phyloP scores from a whole-genome alignment of 2,329 filamentous ascomycete genomes.

The Stemphylium lycopersici region DNA sequence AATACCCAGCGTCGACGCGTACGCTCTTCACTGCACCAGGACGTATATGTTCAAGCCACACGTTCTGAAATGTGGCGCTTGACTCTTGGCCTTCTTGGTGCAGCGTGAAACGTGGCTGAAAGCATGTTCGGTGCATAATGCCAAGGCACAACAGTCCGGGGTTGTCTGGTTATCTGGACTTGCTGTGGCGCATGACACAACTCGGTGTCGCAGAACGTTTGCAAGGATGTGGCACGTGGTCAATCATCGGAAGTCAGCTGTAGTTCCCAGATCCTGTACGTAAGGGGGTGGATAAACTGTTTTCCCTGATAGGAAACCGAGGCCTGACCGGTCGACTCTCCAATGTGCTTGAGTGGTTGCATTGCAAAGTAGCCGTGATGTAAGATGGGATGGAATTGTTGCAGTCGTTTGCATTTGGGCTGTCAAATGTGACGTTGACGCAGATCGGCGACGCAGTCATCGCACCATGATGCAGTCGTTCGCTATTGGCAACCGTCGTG shows the following conservation, averaged over 20 bases:
- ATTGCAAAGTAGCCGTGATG: not conserved
- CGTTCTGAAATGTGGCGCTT: slow-evolving; percentile 7
- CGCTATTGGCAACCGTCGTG: not conserved
- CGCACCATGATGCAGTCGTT: not conserved
- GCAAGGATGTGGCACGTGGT: slow-evolving; percentile 2
- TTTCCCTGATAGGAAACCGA: not conserved
- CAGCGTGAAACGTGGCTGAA: slow-evolving; percentile 5
- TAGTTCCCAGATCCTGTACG: not conserved
- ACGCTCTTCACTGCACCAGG: not conserved
- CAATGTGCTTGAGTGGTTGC: not conserved
- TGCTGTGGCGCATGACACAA: slow-evolving; percentile 19
- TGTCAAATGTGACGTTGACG: slow-evolving; percentile 4
- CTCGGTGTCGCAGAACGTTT: not conserved
- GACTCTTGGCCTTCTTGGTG: not conserved
- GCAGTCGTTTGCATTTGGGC: not conserved
- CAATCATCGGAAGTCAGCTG: not conserved
- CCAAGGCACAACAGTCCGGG: not conserved
- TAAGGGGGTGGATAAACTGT: not conserved
- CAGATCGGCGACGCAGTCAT: slow-evolving; percentile 6
- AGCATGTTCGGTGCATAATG: slow-evolving; percentile 3
- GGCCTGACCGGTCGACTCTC: not conserved
- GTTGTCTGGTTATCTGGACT: not conserved
- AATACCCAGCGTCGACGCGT: slow-evolving; percentile 2
- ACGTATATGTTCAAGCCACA: not conserved
- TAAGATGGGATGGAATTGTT: not conserved